phyloP scores from a whole-genome alignment of 2,329 filamentous ascomycete genomes.

The Stachybotrys echinatus region DNA sequence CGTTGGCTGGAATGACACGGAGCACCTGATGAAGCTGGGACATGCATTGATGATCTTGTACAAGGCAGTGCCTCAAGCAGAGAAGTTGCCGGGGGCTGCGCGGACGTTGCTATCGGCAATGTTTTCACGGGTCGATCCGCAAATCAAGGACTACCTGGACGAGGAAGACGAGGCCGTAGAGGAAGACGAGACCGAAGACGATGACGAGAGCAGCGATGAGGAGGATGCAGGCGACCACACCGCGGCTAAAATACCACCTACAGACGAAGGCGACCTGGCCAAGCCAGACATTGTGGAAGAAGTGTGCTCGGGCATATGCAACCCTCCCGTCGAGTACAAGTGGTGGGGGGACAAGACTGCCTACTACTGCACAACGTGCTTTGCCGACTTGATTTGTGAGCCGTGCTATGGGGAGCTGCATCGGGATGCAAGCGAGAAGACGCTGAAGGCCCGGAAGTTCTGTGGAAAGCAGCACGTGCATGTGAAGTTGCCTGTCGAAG shows the following conservation, averaged over 20 bases:
- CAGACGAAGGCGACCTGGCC: constrained; percentile 9
- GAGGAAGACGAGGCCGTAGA: too few species aligned
- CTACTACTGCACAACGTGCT: too few species aligned
- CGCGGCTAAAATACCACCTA: constrained; percentile 4
- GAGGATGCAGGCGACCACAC: neutral
- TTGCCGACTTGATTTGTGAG: too few species aligned
- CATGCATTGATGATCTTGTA: neutral
- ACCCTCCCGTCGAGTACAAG: constrained; percentile 1
- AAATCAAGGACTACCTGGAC: too few species aligned
- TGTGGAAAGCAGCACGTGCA: constrained; percentile 10
- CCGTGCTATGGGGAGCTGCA: too few species aligned
- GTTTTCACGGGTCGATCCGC: constrained; percentile 14
- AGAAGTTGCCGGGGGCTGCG: constrained; percentile 10
- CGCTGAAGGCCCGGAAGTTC: too few species aligned
- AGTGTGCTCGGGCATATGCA: constrained; percentile 7
- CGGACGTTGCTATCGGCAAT: constrained; percentile 16
- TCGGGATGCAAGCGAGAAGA: constrained; percentile 2
- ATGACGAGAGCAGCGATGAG: neutral
- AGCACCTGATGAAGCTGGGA: neutral
- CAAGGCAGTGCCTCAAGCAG: too few species aligned
- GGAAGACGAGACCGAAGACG: neutral
- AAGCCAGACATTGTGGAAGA: neutral
- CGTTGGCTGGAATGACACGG: neutral
- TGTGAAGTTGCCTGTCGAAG: constrained; percentile 11
- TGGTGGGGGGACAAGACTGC: constrained; percentile 9